Percentiles rank a stretch among this genome's conserved stretches.
phyloP scores from a whole-genome alignment of 345 rosid genomes.

The Anacardium occidentale region DNA sequence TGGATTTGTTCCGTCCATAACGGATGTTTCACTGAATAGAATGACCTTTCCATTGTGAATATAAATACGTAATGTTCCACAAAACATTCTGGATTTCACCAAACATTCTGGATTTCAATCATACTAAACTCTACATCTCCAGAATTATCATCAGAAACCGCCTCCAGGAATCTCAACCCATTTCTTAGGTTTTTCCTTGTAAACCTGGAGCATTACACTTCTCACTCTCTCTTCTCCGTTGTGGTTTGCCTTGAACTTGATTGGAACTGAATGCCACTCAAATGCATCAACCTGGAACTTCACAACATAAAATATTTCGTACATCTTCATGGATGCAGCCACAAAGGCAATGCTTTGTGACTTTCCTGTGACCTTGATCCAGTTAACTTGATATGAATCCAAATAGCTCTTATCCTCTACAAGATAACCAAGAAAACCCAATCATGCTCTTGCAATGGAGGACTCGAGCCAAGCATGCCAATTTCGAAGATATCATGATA shows the following conservation, averaged over 20 bases:
- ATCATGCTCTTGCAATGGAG: too few species aligned
- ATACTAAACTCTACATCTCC: slow-evolving; percentile 29
- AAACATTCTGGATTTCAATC: slow-evolving; percentile 28
- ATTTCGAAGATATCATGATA: too few species aligned
- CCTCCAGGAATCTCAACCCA: slow-evolving; percentile 40
- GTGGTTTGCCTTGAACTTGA: slow-evolving; percentile 27
- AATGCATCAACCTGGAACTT: slow-evolving; percentile 38
- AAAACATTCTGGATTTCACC: too few species aligned
- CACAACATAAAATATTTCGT: slow-evolving; percentile 17
- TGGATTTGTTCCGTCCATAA: too few species aligned
- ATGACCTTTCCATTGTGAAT: too few species aligned
- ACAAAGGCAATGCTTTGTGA: neutral
- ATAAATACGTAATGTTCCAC: too few species aligned
- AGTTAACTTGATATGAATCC: too few species aligned
- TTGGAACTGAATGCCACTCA: slow-evolving; percentile 34
- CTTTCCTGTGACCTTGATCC: slow-evolving; percentile 35
- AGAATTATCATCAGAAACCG: neutral
- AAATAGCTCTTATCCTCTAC: too few species aligned
- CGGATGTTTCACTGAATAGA: too few species aligned
- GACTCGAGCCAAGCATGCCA: too few species aligned
- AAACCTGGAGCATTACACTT: slow-evolving; percentile 13
- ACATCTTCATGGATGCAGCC: neutral
- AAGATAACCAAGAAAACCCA: too few species aligned
- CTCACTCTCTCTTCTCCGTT: slow-evolving; percentile 23
- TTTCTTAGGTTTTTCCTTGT: slow-evolving; percentile 14